Percentiles rank a stretch among this genome's conserved stretches.
These are phyloP conservation scores for Shiraia bambusicola DNA, from an alignment of 2,329 filamentous ascomycete species.

Conservation along the genomic window DNA sequence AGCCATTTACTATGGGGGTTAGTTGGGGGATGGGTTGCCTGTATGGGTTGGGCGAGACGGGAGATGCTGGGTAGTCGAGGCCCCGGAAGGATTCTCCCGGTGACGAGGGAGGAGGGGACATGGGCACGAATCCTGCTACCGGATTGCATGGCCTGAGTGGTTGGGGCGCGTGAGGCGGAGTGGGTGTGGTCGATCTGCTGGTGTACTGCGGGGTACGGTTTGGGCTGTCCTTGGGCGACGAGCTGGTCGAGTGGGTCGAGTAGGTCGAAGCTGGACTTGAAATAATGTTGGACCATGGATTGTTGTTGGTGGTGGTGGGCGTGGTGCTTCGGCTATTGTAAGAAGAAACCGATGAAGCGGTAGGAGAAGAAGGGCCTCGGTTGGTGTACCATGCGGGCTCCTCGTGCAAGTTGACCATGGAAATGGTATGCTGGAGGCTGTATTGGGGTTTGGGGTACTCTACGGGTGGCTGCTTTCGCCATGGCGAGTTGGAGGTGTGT, in stretches of 20 bases:
- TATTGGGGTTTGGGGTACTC: conserved; percentile 40
- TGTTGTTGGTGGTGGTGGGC: conserved; percentile 41
- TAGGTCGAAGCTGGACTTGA: conserved; percentile 32
- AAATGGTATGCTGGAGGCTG: conserved; percentile 42
- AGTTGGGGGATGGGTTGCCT: conserved; percentile 30
- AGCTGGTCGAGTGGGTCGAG: conserved; percentile 33
- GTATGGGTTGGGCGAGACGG: conserved; percentile 40
- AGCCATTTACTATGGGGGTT: conserved; percentile 38
- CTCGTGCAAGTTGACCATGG: conserved; percentile 45
- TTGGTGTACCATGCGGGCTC: conserved; percentile 39
- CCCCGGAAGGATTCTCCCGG: conserved; percentile 33
- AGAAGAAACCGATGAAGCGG: conserved; percentile 44
- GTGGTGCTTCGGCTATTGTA: conserved; percentile 41
- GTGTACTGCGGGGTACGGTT: conserved; percentile 41
- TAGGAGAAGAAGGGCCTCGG: conserved; percentile 39
- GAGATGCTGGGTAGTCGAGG: conserved; percentile 33
- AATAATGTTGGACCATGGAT: conserved; percentile 43
- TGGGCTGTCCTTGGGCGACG: conserved; percentile 40
- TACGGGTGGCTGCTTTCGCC: conserved; percentile 31
- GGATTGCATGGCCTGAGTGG: conserved; percentile 38
- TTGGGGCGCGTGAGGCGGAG: conserved; percentile 43
- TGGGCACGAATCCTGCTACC: conserved; percentile 38
- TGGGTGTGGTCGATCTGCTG: conserved; percentile 42
- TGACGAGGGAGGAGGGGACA: conserved; percentile 33
- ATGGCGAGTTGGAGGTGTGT: conserved; percentile 38